Percentiles rank a stretch among this genome's conserved stretches.
These are phyloP conservation scores for Aschersonia sp. DNA, from an alignment of 2,329 filamentous ascomycete genomes.

Conservation along the genomic window DNA sequence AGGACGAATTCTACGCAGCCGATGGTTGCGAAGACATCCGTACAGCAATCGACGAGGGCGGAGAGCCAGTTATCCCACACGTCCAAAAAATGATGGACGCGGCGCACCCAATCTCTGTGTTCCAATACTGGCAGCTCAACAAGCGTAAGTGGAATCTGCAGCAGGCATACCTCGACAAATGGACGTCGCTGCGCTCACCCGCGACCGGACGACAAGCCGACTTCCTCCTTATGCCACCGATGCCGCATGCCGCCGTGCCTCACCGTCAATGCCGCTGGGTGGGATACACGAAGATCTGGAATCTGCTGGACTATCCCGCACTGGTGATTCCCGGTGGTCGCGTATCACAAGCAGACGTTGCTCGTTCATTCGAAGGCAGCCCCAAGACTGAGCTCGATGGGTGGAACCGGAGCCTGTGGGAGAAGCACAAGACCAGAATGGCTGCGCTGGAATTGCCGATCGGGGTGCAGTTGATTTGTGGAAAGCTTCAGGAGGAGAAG, in stretches of 20 bases:
- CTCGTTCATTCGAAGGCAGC: not conserved
- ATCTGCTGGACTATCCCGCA: constrained; percentile 14
- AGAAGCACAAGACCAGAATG: constrained; percentile 4
- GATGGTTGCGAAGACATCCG: constrained; percentile 51
- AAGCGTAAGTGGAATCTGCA: constrained; percentile 31
- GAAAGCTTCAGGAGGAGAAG: constrained; percentile 39
- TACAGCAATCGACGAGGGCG: constrained; percentile 34
- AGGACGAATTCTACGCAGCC: constrained; percentile 35
- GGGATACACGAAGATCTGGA: constrained; percentile 24
- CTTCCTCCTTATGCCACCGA: constrained; percentile 40
- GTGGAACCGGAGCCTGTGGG: constrained; percentile 7
- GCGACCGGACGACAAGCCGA: constrained; percentile 33
- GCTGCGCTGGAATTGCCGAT: constrained; percentile 21
- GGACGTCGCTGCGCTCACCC: constrained; percentile 30
- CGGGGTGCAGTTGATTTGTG: constrained; percentile 36
- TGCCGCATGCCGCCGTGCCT: constrained; percentile 44
- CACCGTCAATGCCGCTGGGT: constrained; percentile 27
- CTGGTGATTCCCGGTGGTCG: constrained; percentile 11
- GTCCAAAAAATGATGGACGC: constrained; percentile 41
- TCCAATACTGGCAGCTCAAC: constrained; percentile 55
- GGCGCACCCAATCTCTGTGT: constrained; percentile 41
- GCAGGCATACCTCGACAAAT: constrained; percentile 39
- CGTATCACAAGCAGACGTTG: not conserved
- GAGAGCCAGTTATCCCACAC: constrained; percentile 45
- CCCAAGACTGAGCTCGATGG: constrained; percentile 5